Base-by-base conservation (phyloP, 208 protist species). In the Wallacemonas collosoma region DNA sequence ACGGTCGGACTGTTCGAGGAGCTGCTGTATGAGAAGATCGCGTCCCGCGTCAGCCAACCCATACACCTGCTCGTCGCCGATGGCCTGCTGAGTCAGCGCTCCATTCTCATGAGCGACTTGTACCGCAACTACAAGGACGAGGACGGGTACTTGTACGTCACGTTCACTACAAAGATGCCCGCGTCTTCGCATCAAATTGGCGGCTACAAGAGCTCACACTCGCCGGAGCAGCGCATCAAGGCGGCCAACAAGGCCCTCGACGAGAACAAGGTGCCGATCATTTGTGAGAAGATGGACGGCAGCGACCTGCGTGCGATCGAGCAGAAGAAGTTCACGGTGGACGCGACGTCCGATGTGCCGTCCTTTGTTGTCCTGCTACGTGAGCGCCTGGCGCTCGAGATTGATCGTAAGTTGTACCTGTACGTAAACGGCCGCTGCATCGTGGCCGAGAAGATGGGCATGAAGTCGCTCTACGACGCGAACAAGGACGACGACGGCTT, bases 401-500 rank as follows among this genome's bases (percentile, higher is more conserved):
- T 73, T 56, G 41, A 48, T 15, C 45, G 26, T 26, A 63, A 63
- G 56, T 47, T 65, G 56, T 73, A 66, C 55, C 40, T 73, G 56
- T 54, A 66, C 56, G 50, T 66, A 44, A 63, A 58, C 45, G 68
- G 57, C 48, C 51, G 47, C 17, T 62, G 35, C 15, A 60, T 63
- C 67, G 85, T n/a, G 82, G 88, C 57, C 55, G 71, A 40, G 53
- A 67, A 36, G 48, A 57, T 36, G 66, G 40, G 2, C 55, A 71
- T 71, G 51, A 71, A 73, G 54, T 7, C 36, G 12, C 71, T 96
- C 9, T 96, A 97, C 73, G 76, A 90, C 15, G 75, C 91, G 15
- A 90, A 98, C 72, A 95, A 97, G 80, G 95, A 98, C 58, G 90
- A 98, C 61, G 97, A 99, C 68, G 95, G 95, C 14, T 98, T 98